phyloP scores from a whole-genome alignment of 495 filamentous ascomycete species.

The Thozetella sp. region DNA sequence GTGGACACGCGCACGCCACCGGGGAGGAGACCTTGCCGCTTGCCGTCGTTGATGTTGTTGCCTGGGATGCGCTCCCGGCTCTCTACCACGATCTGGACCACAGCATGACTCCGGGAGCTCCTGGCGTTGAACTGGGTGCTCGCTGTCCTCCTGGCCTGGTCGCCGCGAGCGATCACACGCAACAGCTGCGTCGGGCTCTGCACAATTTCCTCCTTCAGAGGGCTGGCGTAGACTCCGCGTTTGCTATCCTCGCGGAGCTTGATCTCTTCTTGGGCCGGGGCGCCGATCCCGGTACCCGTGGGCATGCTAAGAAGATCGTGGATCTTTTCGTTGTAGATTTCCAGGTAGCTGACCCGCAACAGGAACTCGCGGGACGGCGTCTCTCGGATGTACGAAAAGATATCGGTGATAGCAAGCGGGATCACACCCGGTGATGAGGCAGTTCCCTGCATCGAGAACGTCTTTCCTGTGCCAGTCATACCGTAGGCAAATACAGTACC shows the following conservation, averaged over 20 bases:
- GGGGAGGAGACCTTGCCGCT: slow-evolving; percentile 75
- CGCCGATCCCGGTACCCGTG: slow-evolving; percentile 44
- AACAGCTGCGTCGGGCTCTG: slow-evolving; percentile 95
- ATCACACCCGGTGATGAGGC: slow-evolving; percentile 97
- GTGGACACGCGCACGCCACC: slow-evolving; percentile 96
- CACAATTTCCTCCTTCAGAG: slow-evolving; percentile 97
- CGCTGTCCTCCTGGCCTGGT: slow-evolving; percentile 83
- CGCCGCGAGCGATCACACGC: slow-evolving; percentile 91
- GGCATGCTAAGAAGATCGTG: slow-evolving; percentile 87
- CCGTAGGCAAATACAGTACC: slow-evolving; percentile 98
- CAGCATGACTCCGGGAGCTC: slow-evolving; percentile 95
- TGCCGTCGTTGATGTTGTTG: slow-evolving; percentile 56
- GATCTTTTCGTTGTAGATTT: slow-evolving; percentile 99
- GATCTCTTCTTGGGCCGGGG: slow-evolving; percentile 77
- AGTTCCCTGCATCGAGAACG: slow-evolving; percentile 98
- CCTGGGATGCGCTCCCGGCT: slow-evolving; percentile 82
- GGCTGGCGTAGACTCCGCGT: slow-evolving; percentile 93
- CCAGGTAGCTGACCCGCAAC: slow-evolving; percentile 94
- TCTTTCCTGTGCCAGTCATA: slow-evolving; percentile 99
- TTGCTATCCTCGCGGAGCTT: slow-evolving; percentile 96
- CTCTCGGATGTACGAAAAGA: slow-evolving; percentile 98
- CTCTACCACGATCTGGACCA: slow-evolving; percentile 98
- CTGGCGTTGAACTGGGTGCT: slow-evolving; percentile 96
- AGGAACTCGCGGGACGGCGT: slow-evolving; percentile 94
- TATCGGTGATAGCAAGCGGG: slow-evolving; percentile 95